phyloP scores from a whole-genome alignment of 495 filamentous ascomycete species.

The Tirmania nivea region DNA sequence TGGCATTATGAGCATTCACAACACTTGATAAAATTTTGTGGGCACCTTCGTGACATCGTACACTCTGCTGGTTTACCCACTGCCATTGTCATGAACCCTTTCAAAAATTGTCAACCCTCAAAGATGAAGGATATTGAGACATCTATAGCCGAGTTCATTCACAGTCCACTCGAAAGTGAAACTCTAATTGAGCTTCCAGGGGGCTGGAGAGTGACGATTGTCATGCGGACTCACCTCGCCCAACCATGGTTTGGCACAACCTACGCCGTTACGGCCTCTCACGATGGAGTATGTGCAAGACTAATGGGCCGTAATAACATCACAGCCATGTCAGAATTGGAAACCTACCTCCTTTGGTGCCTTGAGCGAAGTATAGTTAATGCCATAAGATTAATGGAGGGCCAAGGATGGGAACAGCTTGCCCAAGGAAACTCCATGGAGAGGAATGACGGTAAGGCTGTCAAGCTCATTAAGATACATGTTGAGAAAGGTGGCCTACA shows the following conservation, averaged over 20 bases:
- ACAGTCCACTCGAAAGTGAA: slow-evolving; percentile 9
- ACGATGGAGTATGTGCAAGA: slow-evolving; percentile 13
- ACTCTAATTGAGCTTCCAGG: slow-evolving; percentile 15
- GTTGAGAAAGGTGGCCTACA: slow-evolving; percentile 8
- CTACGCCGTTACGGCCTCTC: slow-evolving; percentile 13
- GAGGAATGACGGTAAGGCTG: slow-evolving; percentile 11
- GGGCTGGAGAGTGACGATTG: slow-evolving; percentile 12
- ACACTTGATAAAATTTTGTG: slow-evolving; percentile 23
- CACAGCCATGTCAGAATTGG: slow-evolving; percentile 11
- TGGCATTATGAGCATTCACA: slow-evolving; percentile 32
- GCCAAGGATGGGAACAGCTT: slow-evolving; percentile 14
- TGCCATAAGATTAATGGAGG: slow-evolving; percentile 12
- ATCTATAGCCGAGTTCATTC: slow-evolving; percentile 11
- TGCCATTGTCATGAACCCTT: neutral
- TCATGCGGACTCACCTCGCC: slow-evolving; percentile 12
- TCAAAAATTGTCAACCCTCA: neutral
- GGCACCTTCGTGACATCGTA: slow-evolving; percentile 3
- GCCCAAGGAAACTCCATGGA: slow-evolving; percentile 18
- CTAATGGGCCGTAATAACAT: slow-evolving; percentile 17
- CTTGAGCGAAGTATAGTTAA: slow-evolving; percentile 18
- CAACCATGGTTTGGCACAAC: slow-evolving; percentile 12
- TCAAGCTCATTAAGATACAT: slow-evolving; percentile 10
- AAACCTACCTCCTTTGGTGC: slow-evolving; percentile 16
- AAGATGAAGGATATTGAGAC: slow-evolving; percentile 13
- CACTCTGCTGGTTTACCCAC: slow-evolving; percentile 11